Conservation (phyloP, 2,329 filamentous ascomycete species). For the Proliferodiscus dingleyae region DNA sequence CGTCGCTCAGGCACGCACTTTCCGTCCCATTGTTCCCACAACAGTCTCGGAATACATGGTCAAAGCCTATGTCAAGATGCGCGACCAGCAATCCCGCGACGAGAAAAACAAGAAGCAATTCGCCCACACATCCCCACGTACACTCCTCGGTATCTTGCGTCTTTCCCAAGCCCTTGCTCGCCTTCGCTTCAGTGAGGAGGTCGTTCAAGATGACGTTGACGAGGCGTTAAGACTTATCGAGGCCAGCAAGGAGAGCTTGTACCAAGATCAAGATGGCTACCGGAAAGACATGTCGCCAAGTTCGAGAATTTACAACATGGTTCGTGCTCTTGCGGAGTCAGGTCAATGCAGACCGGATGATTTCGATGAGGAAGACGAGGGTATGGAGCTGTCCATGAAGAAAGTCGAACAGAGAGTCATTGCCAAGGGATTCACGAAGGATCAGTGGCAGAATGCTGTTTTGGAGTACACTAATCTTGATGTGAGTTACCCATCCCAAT, state of each 20-base stretch:
- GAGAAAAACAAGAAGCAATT: constrained; percentile 91
- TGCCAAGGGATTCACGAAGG: constrained; percentile 93
- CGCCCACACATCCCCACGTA: constrained; percentile 89
- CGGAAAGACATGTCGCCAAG: constrained; percentile 71
- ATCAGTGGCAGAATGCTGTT: constrained; percentile 81
- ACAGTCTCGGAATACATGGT: constrained; percentile 93
- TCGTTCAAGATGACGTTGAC: constrained; percentile 89
- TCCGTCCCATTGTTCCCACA: constrained; percentile 79
- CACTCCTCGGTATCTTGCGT: constrained; percentile 86
- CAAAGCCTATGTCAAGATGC: constrained; percentile 91
- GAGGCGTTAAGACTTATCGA: constrained; percentile 88
- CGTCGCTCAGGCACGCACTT: constrained; percentile 86
- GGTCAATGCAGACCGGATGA: constrained; percentile 52
- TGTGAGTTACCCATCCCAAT: constrained; percentile 56
- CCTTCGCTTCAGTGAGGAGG: constrained; percentile 78
- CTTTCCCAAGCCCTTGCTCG: constrained; percentile 90
- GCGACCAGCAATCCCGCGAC: constrained; percentile 85
- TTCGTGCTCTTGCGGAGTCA: constrained; percentile 79
- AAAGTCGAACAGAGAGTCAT: constrained; percentile 88
- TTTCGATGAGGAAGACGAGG: constrained; percentile 62
- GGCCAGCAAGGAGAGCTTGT: constrained; percentile 86
- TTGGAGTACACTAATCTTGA: constrained; percentile 85
- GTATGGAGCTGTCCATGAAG: constrained; percentile 76
- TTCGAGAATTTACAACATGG: constrained; percentile 91
- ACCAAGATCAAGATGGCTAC: constrained; percentile 59